Evolutionary conservation across 805 yeast genomes (phyloP).

Genomic region (Candida adriatica): DNA sequence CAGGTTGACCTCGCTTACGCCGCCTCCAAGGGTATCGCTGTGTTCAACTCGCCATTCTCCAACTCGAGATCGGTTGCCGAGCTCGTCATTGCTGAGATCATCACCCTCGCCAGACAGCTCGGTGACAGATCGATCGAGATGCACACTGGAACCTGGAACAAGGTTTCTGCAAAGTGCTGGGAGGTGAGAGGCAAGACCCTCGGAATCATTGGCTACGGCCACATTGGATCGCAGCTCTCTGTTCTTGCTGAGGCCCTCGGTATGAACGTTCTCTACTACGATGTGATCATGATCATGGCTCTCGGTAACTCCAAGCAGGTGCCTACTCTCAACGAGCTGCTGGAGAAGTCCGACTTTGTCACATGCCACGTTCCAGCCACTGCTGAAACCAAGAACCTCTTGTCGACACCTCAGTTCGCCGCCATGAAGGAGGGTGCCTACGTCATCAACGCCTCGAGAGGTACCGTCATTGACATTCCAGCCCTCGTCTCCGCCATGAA

Average conservation of each 20-base stretch:
- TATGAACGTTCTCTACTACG: constrained; percentile 92
- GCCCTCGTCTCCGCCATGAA: constrained; percentile 89
- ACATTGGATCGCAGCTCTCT: constrained; percentile 94
- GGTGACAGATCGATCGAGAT: constrained; percentile 95
- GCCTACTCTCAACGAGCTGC: constrained; percentile 72
- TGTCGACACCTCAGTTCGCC: constrained; percentile 84
- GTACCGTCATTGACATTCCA: constrained; percentile 94
- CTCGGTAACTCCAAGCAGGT: constrained; percentile 96
- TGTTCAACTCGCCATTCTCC: constrained; percentile 97
- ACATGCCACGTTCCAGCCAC: constrained; percentile 94
- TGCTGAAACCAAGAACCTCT: constrained; percentile 83
- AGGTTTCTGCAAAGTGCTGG: constrained; percentile 93
- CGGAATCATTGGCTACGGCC: constrained; percentile 97
- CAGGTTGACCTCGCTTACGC: constrained; percentile 93
- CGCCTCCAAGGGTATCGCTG: constrained; percentile 89
- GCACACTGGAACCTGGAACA: constrained; percentile 97
- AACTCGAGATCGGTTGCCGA: constrained; percentile 98
- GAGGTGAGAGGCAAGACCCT: constrained; percentile 98
- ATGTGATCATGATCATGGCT: constrained; percentile 87
- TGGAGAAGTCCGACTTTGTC: constrained; percentile 78
- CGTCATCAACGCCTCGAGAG: constrained; percentile 93
- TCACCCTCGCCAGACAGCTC: constrained; percentile 89
- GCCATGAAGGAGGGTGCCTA: constrained; percentile 97
- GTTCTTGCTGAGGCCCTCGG: constrained; percentile 98
- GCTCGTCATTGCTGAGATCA: constrained; percentile 90